Conservation (phyloP, 768 basidiomycete species). For the Rhodotorula babjevae region DNA sequence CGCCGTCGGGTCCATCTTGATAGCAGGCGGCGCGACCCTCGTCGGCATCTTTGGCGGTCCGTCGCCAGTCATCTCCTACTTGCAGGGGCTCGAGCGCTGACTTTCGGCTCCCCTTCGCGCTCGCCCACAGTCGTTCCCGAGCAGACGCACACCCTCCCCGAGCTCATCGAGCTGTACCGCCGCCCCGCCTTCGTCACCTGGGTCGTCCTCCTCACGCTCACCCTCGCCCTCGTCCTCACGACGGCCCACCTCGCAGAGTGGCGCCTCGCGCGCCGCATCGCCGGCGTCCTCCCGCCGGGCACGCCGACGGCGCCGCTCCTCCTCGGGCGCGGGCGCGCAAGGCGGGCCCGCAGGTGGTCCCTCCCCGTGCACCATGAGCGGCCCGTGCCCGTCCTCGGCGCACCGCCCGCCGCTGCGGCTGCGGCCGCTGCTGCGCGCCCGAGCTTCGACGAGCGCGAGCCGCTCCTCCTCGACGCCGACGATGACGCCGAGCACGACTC, state of each 20-base stretch:
- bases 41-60: slow-evolving; percentile 74
- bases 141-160: slow-evolving; percentile 75
- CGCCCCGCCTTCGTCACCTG: slow-evolving; percentile 74
- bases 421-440: too few species aligned
- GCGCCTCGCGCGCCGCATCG: slow-evolving; percentile 7
- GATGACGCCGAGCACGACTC: too few species aligned
- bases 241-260: slow-evolving; percentile 51
- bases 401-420: background rate
- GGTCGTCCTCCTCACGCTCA: slow-evolving; percentile 65
- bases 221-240: slow-evolving; percentile 59
- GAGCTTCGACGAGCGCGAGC: background rate
- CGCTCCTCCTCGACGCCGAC: background rate
- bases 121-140: slow-evolving; percentile 65
- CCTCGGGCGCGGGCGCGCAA: background rate
- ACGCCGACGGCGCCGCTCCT: too few species aligned
- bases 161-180: slow-evolving; percentile 69
- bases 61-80: background rate
- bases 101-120: too few species aligned
- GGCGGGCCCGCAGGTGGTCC: background rate
- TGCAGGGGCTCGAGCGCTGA: too few species aligned
- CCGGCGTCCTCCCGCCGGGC: too few species aligned
- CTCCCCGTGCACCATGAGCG: background rate
- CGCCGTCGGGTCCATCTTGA: slow-evolving; percentile 73
- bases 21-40: slow-evolving; percentile 79
- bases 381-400: too few species aligned